Conservation (phyloP, 768 basidiomycete species). For the Agrocybe pediades region DNA sequence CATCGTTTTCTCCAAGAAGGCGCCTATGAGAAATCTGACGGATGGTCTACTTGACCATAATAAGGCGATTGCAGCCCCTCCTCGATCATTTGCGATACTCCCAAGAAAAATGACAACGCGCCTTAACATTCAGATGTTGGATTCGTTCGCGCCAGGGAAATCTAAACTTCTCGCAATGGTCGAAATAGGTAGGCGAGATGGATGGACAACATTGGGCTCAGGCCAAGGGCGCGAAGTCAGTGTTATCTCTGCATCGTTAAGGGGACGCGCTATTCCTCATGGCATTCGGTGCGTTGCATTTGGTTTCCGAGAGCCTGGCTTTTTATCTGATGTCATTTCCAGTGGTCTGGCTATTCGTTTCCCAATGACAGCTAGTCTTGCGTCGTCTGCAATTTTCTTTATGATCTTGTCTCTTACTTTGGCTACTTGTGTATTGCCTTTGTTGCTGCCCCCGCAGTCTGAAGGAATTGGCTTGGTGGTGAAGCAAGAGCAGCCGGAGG, state of each 20-base stretch:
- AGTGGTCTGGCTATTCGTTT: slow-evolving; percentile 75
- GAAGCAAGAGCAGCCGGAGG: background rate
- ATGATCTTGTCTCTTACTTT: slow-evolving; percentile 46
- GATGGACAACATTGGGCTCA: slow-evolving; percentile 67
- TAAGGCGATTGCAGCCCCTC: slow-evolving; percentile 63
- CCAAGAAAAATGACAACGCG: slow-evolving; percentile 40
- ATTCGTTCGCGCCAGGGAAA: slow-evolving; percentile 49
- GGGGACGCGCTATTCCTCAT: slow-evolving; percentile 62
- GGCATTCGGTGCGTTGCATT: slow-evolving; percentile 64
- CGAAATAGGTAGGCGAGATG: slow-evolving; percentile 74
- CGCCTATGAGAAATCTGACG: background rate
- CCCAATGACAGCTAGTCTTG: slow-evolving; percentile 56
- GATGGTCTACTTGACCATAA: background rate
- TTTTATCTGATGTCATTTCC: background rate
- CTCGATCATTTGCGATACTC: slow-evolving; percentile 40
- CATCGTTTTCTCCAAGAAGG: slow-evolving; percentile 12
- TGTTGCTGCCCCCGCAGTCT: slow-evolving; percentile 13
- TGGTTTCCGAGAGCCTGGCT: background rate
- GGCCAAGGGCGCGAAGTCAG: slow-evolving; percentile 77
- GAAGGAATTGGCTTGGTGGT: slow-evolving; percentile 14
- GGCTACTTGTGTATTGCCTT: slow-evolving; percentile 53
- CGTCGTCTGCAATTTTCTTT: slow-evolving; percentile 48
- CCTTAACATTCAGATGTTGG: slow-evolving; percentile 59
- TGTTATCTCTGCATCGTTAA: slow-evolving; percentile 61
- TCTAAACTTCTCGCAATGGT: slow-evolving; percentile 57